These are phyloP conservation scores for Perkinsus olseni DNA, from an alignment of 169 alveolate species.

Conservation along the genomic window DNA sequence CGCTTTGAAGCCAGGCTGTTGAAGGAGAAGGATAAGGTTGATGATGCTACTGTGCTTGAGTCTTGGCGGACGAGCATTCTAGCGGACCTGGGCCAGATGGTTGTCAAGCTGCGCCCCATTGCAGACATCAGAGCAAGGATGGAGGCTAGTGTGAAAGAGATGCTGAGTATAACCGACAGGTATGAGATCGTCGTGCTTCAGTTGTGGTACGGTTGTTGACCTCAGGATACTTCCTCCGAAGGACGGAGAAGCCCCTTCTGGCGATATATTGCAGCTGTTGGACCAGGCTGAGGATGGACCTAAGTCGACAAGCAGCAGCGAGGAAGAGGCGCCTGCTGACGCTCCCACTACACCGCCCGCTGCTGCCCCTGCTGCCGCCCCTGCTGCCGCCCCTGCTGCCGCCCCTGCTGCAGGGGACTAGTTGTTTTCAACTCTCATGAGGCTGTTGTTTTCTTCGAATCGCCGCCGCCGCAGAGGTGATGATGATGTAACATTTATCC, in stretches of 20 bases:
- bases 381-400: no score
- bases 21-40: background rate
- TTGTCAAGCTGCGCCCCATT: background rate
- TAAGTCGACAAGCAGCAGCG: background rate
- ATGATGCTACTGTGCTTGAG: background rate
- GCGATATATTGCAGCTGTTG: background rate
- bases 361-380: no score
- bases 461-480: no score
- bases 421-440: no score
- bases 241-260: background rate
- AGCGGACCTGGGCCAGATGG: background rate
- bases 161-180: background rate
- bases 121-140: background rate
- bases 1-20: background rate
- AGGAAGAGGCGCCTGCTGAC: background rate
- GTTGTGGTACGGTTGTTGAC: background rate
- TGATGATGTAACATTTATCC: no score
- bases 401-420: no score
- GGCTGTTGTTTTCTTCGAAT: no score
- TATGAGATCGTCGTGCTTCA: background rate
- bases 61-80: background rate
- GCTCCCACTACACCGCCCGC: no score
- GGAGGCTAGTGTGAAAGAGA: background rate
- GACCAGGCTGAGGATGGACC: background rate
- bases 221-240: background rate